These are phyloP conservation scores for Colletotrichum endophyticum DNA, from an alignment of 2,329 filamentous ascomycete species.

Conservation along the genomic window DNA sequence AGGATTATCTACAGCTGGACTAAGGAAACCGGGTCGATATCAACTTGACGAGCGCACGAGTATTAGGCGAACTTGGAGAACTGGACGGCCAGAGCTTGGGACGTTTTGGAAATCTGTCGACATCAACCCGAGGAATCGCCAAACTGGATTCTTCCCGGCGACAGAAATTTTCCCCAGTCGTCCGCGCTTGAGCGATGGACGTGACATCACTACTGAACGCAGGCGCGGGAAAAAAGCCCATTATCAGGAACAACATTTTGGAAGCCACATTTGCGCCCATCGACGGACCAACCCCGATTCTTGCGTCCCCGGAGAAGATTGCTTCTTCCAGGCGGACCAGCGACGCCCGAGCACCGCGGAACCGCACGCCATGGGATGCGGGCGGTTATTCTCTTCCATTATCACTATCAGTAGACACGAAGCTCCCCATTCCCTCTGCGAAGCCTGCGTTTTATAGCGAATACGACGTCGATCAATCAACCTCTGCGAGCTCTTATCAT, in stretches of 20 bases:
- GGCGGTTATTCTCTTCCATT: constrained; percentile 53
- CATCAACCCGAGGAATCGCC: constrained; percentile 4
- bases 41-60: neutral
- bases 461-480: constrained; percentile 23
- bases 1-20: neutral
- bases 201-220: constrained; percentile 25
- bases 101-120: neutral
- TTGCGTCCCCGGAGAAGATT: constrained; percentile 19
- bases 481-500: constrained; percentile 27
- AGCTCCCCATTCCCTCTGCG: constrained; percentile 26
- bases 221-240: constrained; percentile 22
- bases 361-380: constrained; percentile 56
- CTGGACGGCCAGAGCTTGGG: neutral
- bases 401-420: constrained; percentile 42
- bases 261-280: constrained; percentile 10
- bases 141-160: constrained; percentile 15
- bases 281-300: neutral
- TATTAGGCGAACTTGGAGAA: neutral
- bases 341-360: constrained; percentile 23
- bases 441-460: constrained; percentile 25
- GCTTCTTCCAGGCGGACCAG: constrained; percentile 18
- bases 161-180: constrained; percentile 13
- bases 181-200: constrained; percentile 24
- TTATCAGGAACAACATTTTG: constrained; percentile 10
- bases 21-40: neutral